Evolutionary conservation across 106 monocot species (phyloP).

Genomic region (Hemerocallis citrina): DNA sequence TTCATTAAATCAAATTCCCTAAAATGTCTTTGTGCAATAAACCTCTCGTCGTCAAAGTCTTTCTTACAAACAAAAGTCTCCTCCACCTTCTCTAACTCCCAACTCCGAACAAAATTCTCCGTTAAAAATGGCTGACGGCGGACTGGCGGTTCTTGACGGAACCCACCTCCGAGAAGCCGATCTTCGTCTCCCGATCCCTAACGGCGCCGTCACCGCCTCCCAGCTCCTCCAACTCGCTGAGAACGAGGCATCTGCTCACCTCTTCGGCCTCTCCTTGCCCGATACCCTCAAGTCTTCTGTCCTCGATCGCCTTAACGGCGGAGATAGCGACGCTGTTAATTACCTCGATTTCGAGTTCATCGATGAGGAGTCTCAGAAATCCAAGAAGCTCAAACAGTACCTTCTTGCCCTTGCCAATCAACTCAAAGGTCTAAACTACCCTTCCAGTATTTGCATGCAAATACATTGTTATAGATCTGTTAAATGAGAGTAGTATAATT

Average conservation of each 20-base stretch:
- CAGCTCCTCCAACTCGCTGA: slow-evolving; percentile 25
- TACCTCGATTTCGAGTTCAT: slow-evolving; percentile 19
- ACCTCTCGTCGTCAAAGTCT: too few relatives aligned
- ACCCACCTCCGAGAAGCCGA: slow-evolving; percentile 14
- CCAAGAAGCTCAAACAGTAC: slow-evolving; percentile 8
- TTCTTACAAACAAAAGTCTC: too few relatives aligned
- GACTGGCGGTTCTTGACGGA: slow-evolving; percentile 19
- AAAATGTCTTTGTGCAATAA: too few relatives aligned
- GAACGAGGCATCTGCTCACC: slow-evolving; percentile 19
- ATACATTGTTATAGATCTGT: neutral
- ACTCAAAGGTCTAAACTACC: slow-evolving; percentile 18
- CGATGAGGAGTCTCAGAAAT: slow-evolving; percentile 9
- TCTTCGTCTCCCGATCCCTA: slow-evolving; percentile 12
- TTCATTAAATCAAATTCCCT: too few relatives aligned
- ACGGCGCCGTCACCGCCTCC: slow-evolving; percentile 17
- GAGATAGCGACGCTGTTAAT: neutral
- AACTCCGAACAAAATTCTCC: neutral
- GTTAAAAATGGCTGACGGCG: slow-evolving; percentile 19
- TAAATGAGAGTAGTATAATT: neutral
- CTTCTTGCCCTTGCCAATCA: slow-evolving; percentile 27
- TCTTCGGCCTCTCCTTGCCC: slow-evolving; percentile 26
- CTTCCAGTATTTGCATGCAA: neutral
- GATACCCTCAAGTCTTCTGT: slow-evolving; percentile 13
- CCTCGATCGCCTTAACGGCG: slow-evolving; percentile 1
- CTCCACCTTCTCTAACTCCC: neutral